Base-by-base conservation (phyloP, 805 yeast genomes). In the Barnettozyma vustinii region DNA sequence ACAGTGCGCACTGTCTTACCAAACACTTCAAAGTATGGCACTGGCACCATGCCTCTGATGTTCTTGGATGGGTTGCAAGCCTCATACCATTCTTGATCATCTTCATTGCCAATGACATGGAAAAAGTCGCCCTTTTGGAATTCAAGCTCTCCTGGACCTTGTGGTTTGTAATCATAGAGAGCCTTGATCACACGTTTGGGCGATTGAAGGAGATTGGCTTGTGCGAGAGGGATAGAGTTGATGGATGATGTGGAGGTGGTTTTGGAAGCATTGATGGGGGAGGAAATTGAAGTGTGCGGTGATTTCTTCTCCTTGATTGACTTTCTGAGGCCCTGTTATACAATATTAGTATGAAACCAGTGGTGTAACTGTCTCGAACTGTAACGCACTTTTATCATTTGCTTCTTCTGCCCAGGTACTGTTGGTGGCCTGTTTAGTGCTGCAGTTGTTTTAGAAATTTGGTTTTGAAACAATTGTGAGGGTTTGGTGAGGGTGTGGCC, bases 171-270 rank as follows among this genome's bases (percentile, higher is more conserved):
- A 60, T 84, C 84, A 58, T 79, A 81, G 16, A 84, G 68, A 0
- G 98, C 97, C 53, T 81, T 83, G 51, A 94, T 88, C 41, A 88
- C 96, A 61, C 84, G 84, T 52, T 81, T 84, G 5, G 96, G 96
- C 4, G 87, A 79, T 52, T 72, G 67, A 18, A 63, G 55, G 1
- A 58, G 42, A 37, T 56, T 59, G 15, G 54, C 53, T n/a, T 48
- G 52, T 19, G 53, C 47, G 13, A 56, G 37, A 19, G 53, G 57
- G n/a, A 61, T 40, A n/a, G 59, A 64, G n/a, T 54, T 49, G 2
- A 44, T 45, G 5, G 63, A 58, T 10, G 63, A 56, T 12, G 54
- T 46, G 5, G 63, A 59, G 1, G 57, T 27, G 47, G 52, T 56
- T 15, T 54, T 52, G 26, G 44, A 36, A 12, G 50, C 53, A 4